Conservation (phyloP, 1,284 basidiomycete genomes). For the Cryptococcus neoformans region DNA sequence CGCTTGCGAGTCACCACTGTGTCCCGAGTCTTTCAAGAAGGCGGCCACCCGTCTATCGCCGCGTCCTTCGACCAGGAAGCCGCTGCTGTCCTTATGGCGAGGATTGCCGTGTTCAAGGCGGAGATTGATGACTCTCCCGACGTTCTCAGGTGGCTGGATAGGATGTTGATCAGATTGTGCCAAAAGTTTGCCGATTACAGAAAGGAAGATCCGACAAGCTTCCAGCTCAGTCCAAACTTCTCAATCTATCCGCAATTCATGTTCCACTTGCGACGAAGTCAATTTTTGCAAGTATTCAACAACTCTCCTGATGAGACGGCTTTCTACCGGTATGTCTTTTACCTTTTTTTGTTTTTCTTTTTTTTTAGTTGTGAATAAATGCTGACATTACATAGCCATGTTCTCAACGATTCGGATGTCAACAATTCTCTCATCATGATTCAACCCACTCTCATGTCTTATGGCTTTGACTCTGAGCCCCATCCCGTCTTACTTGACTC, state of each 20-base stretch:
- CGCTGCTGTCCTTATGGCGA: conserved; percentile 96
- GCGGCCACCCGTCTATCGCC: conserved; percentile 88
- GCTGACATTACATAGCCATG: conserved; percentile 61
- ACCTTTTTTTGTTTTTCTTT: too few relatives aligned
- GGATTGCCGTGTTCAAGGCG: conserved; percentile 99
- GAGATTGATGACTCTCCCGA: conserved; percentile 99
- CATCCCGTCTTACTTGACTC: conserved; percentile 96
- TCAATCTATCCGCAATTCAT: conserved; percentile 99
- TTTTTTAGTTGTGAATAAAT: too few relatives aligned
- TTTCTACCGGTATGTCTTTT: conserved; percentile 72
- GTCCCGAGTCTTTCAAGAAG: conserved; percentile 95
- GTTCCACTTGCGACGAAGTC: conserved; percentile 97
- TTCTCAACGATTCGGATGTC: conserved; percentile 96
- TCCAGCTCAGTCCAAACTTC: conserved; percentile 92
- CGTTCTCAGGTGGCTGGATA: conserved; percentile 94
- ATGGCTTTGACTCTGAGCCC: conserved; percentile 84
- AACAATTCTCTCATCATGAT: conserved; percentile 99
- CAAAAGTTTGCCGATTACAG: conserved; percentile 99
- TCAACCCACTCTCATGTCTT: conserved; percentile 98
- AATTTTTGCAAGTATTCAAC: conserved; percentile 99
- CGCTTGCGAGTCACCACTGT: conserved; percentile 94
- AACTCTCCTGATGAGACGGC: conserved; percentile 99
- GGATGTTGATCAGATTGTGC: conserved; percentile 97
- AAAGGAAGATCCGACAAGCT: conserved; percentile 95
- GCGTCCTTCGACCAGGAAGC: conserved; percentile 98